phyloP scores from a whole-genome alignment of 2,329 filamentous ascomycete species.

The Scorias spongiosa region DNA sequence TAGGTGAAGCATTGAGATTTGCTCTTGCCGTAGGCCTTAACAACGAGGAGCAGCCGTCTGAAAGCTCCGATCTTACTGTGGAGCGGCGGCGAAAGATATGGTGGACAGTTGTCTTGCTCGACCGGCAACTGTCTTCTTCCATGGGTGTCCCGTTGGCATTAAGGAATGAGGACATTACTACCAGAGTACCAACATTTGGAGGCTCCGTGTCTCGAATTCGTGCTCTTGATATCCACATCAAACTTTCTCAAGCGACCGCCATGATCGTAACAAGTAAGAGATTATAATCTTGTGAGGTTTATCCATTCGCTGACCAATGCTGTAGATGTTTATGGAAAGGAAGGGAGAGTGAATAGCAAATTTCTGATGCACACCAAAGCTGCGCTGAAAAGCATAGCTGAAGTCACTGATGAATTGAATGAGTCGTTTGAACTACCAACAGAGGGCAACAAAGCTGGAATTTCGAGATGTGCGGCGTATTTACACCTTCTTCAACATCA shows the following conservation, averaged over 20 bases:
- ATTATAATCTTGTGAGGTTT: neutral
- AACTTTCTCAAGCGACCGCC: slow-evolving; percentile 30
- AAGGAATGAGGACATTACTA: slow-evolving; percentile 36
- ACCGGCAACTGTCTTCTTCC: slow-evolving; percentile 38
- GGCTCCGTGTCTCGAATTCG: slow-evolving; percentile 24
- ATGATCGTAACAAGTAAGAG: slow-evolving; percentile 30
- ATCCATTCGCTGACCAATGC: neutral
- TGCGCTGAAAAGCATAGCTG: slow-evolving; percentile 9
- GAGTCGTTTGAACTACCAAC: slow-evolving; percentile 4
- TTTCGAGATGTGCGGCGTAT: slow-evolving; percentile 10
- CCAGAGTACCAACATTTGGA: slow-evolving; percentile 30
- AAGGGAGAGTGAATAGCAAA: slow-evolving; percentile 6
- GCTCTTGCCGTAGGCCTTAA: slow-evolving; percentile 38
- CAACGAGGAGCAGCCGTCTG: slow-evolving; percentile 32
- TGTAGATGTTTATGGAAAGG: slow-evolving; percentile 10
- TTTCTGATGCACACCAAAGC: slow-evolving; percentile 10
- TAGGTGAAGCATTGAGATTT: slow-evolving; percentile 37
- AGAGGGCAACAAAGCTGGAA: slow-evolving; percentile 6
- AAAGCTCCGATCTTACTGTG: slow-evolving; percentile 26
- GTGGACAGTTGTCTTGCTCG: slow-evolving; percentile 41
- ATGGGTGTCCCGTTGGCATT: slow-evolving; percentile 38
- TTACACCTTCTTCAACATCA: slow-evolving; percentile 11
- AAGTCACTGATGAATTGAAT: slow-evolving; percentile 9
- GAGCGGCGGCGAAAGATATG: slow-evolving; percentile 36
- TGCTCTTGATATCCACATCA: slow-evolving; percentile 31